Conservation (phyloP, 2,329 filamentous ascomycete genomes). For the Thermoascus crustaceus region DNA sequence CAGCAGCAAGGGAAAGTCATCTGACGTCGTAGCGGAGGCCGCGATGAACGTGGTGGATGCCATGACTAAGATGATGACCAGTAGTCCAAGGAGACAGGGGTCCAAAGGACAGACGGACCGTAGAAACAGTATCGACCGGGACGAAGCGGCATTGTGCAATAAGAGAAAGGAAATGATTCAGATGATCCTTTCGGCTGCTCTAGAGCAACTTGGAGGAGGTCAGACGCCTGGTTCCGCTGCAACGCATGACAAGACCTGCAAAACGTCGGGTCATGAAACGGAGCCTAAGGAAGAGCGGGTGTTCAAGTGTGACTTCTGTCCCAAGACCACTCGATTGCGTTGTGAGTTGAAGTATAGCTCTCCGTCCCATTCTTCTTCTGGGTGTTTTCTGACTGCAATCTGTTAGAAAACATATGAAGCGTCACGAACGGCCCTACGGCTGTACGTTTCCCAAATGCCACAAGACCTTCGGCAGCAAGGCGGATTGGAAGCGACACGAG, state of each 20-base stretch:
- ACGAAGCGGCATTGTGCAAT: slow-evolving; percentile 15
- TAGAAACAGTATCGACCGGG: slow-evolving; percentile 12
- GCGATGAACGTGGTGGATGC: slow-evolving; percentile 25
- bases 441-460: slow-evolving; percentile 65
- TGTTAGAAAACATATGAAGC: slow-evolving; percentile 72
- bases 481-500: slow-evolving; percentile 91
- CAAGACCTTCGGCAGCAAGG: slow-evolving; percentile 81
- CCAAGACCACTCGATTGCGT: slow-evolving; percentile 22
- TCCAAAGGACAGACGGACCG: slow-evolving; percentile 13
- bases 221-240: background rate
- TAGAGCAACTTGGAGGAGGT: slow-evolving; percentile 15
- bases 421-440: slow-evolving; percentile 71
- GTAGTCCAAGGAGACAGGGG: slow-evolving; percentile 15
- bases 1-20: slow-evolving; percentile 9
- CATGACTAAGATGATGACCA: slow-evolving; percentile 26
- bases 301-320: slow-evolving; percentile 24
- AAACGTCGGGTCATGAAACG: slow-evolving; percentile 4
- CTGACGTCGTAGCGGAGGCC: slow-evolving; percentile 20
- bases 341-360: slow-evolving; percentile 31
- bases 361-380: background rate
- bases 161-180: slow-evolving; percentile 26
- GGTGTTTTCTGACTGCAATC: background rate
- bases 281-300: slow-evolving; percentile 16
- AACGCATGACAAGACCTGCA: background rate
- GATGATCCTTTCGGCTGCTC: slow-evolving; percentile 21